Evolutionary conservation across 352 stramenopile species (phyloP).

Genomic region (Discostella stelligera): DNA sequence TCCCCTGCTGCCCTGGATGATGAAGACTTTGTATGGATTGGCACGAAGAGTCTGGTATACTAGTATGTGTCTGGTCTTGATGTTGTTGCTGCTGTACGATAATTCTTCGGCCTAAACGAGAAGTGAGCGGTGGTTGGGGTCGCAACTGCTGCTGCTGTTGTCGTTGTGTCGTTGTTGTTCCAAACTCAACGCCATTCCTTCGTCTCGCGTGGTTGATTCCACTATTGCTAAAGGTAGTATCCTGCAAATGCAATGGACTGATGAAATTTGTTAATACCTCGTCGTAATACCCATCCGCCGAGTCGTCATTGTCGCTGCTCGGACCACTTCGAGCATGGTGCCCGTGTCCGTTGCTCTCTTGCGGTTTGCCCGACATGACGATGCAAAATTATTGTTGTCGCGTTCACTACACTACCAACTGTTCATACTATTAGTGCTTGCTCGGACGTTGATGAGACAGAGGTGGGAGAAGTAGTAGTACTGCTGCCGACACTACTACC

Average conservation of each 20-base stretch:
- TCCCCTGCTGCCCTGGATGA: neutral
- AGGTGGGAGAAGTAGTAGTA: too few species aligned
- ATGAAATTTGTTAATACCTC: neutral
- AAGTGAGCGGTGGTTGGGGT: conserved; percentile 10
- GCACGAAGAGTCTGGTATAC: neutral
- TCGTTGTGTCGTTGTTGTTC: neutral
- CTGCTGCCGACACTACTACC: too few species aligned
- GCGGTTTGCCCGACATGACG: neutral
- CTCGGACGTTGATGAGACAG: too few species aligned
- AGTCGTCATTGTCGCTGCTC: neutral
- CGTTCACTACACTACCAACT: too few species aligned
- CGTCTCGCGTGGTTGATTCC: neutral
- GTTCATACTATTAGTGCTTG: too few species aligned
- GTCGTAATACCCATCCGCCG: neutral
- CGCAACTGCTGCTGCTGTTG: neutral
- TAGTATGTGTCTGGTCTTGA: neutral
- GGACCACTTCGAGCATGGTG: neutral
- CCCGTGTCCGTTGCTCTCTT: neutral
- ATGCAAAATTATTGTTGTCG: too few species aligned
- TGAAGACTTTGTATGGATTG: neutral
- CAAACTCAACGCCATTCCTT: neutral
- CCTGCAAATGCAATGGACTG: conserved; percentile 8
- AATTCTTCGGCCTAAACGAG: conserved; percentile 20
- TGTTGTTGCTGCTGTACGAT: conserved; percentile 12
- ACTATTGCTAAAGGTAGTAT: neutral